Evolutionary conservation across 306 rosid species (phyloP), one percentile per base, ranked within the genome.

Genomic region (Amphicarpaea edgeworthii): DNA sequence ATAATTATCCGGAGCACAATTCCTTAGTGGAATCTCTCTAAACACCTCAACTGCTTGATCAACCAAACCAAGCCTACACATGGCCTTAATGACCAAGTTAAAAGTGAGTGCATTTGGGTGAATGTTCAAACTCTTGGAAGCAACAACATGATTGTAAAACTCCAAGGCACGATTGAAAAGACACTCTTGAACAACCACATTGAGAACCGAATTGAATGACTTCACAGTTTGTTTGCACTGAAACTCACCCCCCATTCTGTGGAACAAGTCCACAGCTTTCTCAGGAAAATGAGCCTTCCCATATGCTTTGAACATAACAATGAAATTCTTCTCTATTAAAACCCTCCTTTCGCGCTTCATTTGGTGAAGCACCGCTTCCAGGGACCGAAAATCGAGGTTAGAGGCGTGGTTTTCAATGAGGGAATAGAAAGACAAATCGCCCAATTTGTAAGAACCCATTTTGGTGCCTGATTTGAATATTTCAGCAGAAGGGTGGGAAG

Each of bases 141-240:
- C 83, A 66, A 60, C 46, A 80, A 87, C 89, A 68, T 61, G 65
- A 2, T 75, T 68, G 82, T 92, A 89, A 78, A 92, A 92, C 60
- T 86, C 90, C 38, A 89, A 76, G 0, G 91, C 96, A 32, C 30
- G 79, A 54, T 84, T 41, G 54, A 84, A 92, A 60, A 77, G 46
- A 55, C 92, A 86, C 74, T 85, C 92, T 58, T 81, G 87, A 71
- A 95, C 75, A 75, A 95, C 68, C 60, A 95, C 92, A 82, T 90
- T 95, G 67, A 95, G 97, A 80, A 95, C 98, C 19, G 97, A 92
- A 80, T 95, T 95, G 54, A 95, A 89, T 0, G 98, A 92, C 66
- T 81, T 88, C 26, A 92, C 91, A 24, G 93, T 92, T 76, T 84
- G 90, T 80, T 77, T 90, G 64, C 93, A 95, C 28, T 69, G 93